Evolutionary conservation across 2,329 filamentous ascomycete species (phyloP), one percentile per base, ranked within the genome.

Genomic region (Ploettnerulaceae sp.): DNA sequence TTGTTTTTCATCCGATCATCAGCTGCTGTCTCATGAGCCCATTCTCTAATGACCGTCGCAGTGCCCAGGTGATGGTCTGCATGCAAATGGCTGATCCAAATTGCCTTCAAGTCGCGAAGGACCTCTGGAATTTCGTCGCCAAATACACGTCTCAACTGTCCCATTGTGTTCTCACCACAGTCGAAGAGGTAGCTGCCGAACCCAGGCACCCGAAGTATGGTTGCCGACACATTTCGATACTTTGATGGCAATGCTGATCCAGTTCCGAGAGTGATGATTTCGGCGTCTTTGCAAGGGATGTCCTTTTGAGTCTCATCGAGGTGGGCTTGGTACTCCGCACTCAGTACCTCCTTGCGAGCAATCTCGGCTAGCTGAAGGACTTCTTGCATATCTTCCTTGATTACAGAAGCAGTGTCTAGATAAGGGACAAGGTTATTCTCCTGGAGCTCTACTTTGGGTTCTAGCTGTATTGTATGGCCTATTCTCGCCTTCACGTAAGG

Each of bases 61-160:
- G 82, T 86, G 21, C 93, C 93, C 15, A 98, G 76, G 62, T 97
- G 93, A 67, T 98, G 93, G 68, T 98, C 93, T 4, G 93, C 93
- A 66, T 98, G 93, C 52, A 95, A 72, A 68, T 98, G 93, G 65
- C 88, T 95, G 67, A 98, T 93, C 81, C 89, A 95, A 53, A 98
- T 83, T 56, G 81, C 79, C 44, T 82, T 84, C 33, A 98, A 72
- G 53, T 94, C 82, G 49, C 72, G 75, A n/a, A 98, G 71, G 9
- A 95, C 74, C n/a, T 82, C 73, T 21, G 71, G 71, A 3, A 91
- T 70, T 54, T 87, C 76, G 4, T 80, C 73, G 5, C 76, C 74
- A 59, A 86, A 91, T 0, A 86, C 73, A 40, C 93, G 84, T 48
- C 79, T 80, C 29, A 98, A 70, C 64, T 96, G 90, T 8, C 91